phyloP scores from a whole-genome alignment of 768 basidiomycete species.

The Phanerochaete carnosa region DNA sequence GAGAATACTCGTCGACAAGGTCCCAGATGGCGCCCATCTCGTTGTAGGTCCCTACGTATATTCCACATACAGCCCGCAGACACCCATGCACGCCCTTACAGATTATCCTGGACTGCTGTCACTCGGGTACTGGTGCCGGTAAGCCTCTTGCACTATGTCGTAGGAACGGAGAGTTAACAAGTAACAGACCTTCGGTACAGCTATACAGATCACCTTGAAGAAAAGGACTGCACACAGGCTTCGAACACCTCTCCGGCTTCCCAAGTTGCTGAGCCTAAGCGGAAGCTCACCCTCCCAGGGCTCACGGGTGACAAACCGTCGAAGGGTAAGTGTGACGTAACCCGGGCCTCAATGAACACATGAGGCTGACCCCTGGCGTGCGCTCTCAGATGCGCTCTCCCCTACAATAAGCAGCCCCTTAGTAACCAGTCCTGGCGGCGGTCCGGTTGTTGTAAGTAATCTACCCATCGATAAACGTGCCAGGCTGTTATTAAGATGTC shows the following conservation, averaged over 20 bases:
- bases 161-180: not conserved
- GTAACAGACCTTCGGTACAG: not conserved
- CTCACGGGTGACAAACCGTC: no score
- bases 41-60: conserved; percentile 12
- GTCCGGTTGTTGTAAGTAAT: not conserved
- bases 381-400: no score
- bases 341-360: no score
- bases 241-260: no score
- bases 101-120: conserved; percentile 29
- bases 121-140: conserved; percentile 23
- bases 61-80: not conserved
- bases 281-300: no score
- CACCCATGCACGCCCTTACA: not conserved
- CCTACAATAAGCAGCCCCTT: no score
- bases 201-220: no score
- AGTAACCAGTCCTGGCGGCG: no score
- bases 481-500: not conserved
- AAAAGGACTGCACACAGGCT: no score
- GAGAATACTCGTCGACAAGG: conserved; percentile 17
- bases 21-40: conserved; percentile 20
- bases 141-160: not conserved
- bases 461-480: not conserved
- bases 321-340: no score
- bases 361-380: no score
- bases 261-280: no score